These are phyloP conservation scores for Colletotrichum liriopes DNA, from an alignment of 2,329 filamentous ascomycete genomes.

Conservation along the genomic window DNA sequence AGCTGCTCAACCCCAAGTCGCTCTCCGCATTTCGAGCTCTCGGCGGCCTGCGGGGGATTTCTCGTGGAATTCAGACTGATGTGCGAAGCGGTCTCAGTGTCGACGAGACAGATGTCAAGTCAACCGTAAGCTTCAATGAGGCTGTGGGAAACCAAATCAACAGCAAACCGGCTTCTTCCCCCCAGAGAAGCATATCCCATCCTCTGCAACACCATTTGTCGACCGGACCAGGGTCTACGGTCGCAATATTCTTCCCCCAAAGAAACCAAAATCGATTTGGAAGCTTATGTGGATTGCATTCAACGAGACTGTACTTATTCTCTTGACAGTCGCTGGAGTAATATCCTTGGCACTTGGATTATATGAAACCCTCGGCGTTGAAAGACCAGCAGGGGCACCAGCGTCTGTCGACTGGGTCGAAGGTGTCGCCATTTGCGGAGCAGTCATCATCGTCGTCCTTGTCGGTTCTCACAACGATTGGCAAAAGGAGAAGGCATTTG, in stretches of 20 bases:
- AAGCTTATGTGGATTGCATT: conserved; percentile 71
- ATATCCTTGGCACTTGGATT: conserved; percentile 72
- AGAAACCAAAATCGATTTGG: conserved; percentile 29
- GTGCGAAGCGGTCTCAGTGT: conserved; percentile 75
- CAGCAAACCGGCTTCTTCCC: conserved; percentile 5
- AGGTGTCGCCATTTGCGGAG: conserved; percentile 69
- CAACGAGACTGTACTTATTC: conserved; percentile 73
- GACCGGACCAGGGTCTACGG: conserved; percentile 72
- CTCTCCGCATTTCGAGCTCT: conserved; percentile 80
- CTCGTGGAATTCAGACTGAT: conserved; percentile 78
- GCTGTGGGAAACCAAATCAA: conserved; percentile 58
- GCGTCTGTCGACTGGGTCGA: conserved; percentile 67
- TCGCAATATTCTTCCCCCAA: conserved; percentile 48
- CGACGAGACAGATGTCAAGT: conserved; percentile 76
- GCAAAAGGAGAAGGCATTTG: conserved; percentile 70
- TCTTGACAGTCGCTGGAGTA: conserved; percentile 70
- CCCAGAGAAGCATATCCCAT: background rate
- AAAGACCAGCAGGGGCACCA: conserved; percentile 53
- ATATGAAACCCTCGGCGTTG: conserved; percentile 68
- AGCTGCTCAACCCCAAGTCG: conserved; percentile 83
- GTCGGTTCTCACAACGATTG: conserved; percentile 70
- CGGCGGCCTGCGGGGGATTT: conserved; percentile 78
- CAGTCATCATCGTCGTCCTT: conserved; percentile 68
- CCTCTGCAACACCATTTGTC: conserved; percentile 45
- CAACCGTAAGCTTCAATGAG: conserved; percentile 78